A percentile compares a stretch with the other conserved stretches of the same genome.
These are phyloP conservation scores for Pueraria montana DNA, from an alignment of 306 rosid species.

Conservation along the genomic window DNA sequence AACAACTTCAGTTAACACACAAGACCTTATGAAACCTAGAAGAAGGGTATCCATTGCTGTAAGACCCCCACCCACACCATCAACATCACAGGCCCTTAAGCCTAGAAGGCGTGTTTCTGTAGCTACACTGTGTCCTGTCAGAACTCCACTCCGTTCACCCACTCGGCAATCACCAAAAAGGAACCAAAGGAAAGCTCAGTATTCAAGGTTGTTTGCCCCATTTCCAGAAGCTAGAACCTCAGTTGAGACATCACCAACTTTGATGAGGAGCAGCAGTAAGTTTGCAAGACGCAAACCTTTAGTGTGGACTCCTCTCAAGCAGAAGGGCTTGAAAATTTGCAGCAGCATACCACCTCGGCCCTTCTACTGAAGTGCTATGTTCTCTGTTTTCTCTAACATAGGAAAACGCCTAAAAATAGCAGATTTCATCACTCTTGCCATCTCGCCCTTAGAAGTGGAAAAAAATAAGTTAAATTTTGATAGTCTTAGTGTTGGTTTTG, in stretches of 20 bases:
- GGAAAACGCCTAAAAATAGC: not conserved
- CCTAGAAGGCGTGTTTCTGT: constrained; percentile 59
- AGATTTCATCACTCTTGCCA: not conserved
- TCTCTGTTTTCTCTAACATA: not conserved
- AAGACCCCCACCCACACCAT: constrained; percentile 39
- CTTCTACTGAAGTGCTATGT: not conserved
- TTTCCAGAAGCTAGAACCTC: constrained; percentile 59
- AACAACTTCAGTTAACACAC: constrained; percentile 44
- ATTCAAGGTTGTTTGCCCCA: constrained; percentile 76
- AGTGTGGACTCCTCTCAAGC: constrained; percentile 86
- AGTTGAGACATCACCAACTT: constrained; percentile 68
- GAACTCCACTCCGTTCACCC: constrained; percentile 66
- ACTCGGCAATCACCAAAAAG: constrained; percentile 59
- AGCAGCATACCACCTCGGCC: constrained; percentile 53
- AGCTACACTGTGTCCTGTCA: constrained; percentile 67
- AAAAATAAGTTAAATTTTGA: no score
- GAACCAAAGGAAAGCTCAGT: constrained; percentile 68
- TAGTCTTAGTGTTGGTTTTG: no score
- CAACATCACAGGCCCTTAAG: not conserved
- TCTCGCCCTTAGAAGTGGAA: constrained; percentile 44
- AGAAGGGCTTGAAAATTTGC: constrained; percentile 57
- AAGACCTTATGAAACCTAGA: constrained; percentile 49
- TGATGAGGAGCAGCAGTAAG: constrained; percentile 57
- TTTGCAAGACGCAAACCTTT: constrained; percentile 69
- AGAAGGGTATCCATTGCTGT: constrained; percentile 62